Base-by-base conservation (phyloP, 352 stramenopile genomes). In the Globisporangium ultimum region DNA sequence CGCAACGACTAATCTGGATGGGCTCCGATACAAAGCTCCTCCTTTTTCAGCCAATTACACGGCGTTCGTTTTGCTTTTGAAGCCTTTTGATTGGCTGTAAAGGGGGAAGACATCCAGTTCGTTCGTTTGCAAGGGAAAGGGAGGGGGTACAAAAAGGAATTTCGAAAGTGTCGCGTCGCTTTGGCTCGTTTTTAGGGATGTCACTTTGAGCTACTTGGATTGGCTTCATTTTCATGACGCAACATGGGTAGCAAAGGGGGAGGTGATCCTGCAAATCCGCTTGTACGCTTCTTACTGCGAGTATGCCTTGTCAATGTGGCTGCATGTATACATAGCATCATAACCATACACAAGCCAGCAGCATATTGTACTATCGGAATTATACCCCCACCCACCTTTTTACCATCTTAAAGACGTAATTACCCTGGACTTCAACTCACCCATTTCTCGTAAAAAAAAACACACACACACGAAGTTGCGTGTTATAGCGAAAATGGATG, bases 401-500 rank as follows among this genome's bases (percentile, higher is more conserved):
- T 36, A 36, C 7, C 28, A 10, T 36, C 8, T 11, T 5, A 36
- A 10, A 36, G 28, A 36, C 40, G 40, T 45, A 45, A 45, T 45
- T 45, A 45, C 40, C 17, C 17, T 8, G 3, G 40, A 45, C 40
- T 45, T 45, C 40, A 45, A 45, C 28, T 36, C 28, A 36, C 28
- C 55, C 54, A 63, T 36, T 38, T 40, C 1, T 21, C 20, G 48
- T 63, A 51, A 43, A 50, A 55, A 63, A 12, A 22, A 4, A n/a
- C 1, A 12, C 14, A 17, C 38, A 43, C 38, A 28, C 48, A 43
- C 22, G 21, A 21, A 14, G 6, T 17, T 43, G 13, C 36, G 14
- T 13, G 22, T 20, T 51, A 57, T 45, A 48, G 38, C 41, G 18
- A 53, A 64, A 46, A 64, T 58, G 49, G 49, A 58, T 55, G 49